A percentile compares a stretch with the other conserved stretches of the same genome.
Conservation (phyloP, 176 grass and related monocot species). For the Elaeis guineensis region DNA sequence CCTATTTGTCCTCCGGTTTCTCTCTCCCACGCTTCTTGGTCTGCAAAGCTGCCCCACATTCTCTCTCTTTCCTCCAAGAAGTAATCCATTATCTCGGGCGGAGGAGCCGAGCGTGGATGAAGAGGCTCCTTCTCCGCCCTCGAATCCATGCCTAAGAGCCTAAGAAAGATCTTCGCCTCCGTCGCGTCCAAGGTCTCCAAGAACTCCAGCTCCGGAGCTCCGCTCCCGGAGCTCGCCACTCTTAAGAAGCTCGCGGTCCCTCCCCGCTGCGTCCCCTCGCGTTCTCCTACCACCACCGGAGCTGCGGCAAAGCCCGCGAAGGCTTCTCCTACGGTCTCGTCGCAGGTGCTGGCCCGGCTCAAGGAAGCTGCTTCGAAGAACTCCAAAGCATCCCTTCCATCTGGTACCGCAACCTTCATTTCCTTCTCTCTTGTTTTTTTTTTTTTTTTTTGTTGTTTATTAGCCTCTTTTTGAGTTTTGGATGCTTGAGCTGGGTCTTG, state of each 20-base stretch:
- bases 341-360: conserved; percentile 10
- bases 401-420: not conserved
- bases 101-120: too few relatives aligned
- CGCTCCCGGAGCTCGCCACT: not conserved
- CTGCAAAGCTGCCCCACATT: too few relatives aligned
- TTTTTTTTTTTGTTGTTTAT: not conserved
- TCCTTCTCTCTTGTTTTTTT: not conserved
- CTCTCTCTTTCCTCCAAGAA: too few relatives aligned
- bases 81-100: too few relatives aligned
- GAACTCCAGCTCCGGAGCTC: not conserved
- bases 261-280: not conserved
- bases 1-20: too few relatives aligned
- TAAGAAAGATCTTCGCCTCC: not conserved
- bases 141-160: not conserved
- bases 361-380: conserved; percentile 5
- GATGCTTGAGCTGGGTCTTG: too few relatives aligned
- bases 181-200: not conserved
- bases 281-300: not conserved
- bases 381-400: not conserved
- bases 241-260: not conserved
- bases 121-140: not conserved
- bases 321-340: not conserved
- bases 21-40: too few relatives aligned
- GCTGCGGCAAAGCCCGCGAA: not conserved
- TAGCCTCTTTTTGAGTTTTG: not conserved